A percentile compares a stretch with the other conserved stretches of the same genome.
Evolutionary conservation across 768 basidiomycete species (phyloP).

Genomic region (Tylopilus felleus): DNA sequence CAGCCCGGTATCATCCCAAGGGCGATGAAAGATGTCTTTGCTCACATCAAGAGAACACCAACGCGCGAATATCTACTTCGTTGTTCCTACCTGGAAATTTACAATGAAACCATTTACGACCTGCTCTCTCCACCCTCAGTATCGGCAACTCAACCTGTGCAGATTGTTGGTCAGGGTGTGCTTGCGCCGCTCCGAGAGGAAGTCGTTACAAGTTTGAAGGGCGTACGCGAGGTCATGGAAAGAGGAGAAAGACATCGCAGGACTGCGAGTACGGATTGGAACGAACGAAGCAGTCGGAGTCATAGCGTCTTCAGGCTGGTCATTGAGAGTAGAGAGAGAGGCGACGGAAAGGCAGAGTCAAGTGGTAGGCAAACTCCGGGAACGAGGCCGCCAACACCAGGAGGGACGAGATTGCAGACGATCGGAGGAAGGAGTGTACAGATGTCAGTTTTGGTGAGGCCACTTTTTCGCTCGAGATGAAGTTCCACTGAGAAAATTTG

Average conservation of each 20-base stretch:
- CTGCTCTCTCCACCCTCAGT: slow-evolving; percentile 71
- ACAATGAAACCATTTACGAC: slow-evolving; percentile 89
- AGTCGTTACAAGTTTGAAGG: slow-evolving; percentile 86
- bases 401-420: slow-evolving; percentile 67
- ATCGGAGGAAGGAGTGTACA: slow-evolving; percentile 78
- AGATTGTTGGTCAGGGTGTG: slow-evolving; percentile 67
- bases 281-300: slow-evolving; percentile 89
- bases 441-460: slow-evolving; percentile 65
- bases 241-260: slow-evolving; percentile 84
- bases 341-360: slow-evolving; percentile 40
- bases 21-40: slow-evolving; percentile 89
- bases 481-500: background rate
- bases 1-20: slow-evolving; percentile 95
- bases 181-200: slow-evolving; percentile 84
- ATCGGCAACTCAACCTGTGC: slow-evolving; percentile 55
- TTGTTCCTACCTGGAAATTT: slow-evolving; percentile 96
- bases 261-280: slow-evolving; percentile 99
- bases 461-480: background rate
- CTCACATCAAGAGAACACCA: slow-evolving; percentile 72
- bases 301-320: slow-evolving; percentile 94
- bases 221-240: slow-evolving; percentile 80
- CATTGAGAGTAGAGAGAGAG: slow-evolving; percentile 79
- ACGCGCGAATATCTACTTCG: slow-evolving; percentile 89
- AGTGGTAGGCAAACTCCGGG: slow-evolving; percentile 55
- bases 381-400: slow-evolving; percentile 46